Percentiles rank a stretch among this genome's conserved stretches.
Evolutionary conservation across 2,329 filamentous ascomycete genomes (phyloP).

Genomic region (Pseudopyricularia cyperi): DNA sequence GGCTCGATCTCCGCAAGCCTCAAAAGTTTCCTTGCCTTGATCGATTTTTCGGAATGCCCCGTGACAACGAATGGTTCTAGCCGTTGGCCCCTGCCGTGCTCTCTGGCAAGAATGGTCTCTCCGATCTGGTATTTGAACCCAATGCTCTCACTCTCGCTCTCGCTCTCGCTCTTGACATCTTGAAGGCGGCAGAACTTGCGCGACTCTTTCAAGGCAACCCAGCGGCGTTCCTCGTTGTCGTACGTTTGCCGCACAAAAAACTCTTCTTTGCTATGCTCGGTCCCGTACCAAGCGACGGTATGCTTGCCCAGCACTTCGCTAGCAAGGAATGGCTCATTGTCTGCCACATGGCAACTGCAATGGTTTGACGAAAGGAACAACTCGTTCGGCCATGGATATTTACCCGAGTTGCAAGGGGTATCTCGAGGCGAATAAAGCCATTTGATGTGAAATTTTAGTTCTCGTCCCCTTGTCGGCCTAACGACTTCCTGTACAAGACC

Average conservation of each 20-base stretch:
- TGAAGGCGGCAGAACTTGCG: slow-evolving; percentile 38
- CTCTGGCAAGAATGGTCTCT: slow-evolving; percentile 43
- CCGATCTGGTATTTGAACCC: slow-evolving; percentile 29
- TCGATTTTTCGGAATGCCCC: slow-evolving; percentile 13
- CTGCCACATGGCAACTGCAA: slow-evolving; percentile 49
- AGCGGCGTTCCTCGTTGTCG: slow-evolving; percentile 43
- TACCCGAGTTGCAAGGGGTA: slow-evolving; percentile 54
- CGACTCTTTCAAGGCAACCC: slow-evolving; percentile 39
- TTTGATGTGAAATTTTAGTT: slow-evolving; percentile 44
- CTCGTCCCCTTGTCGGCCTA: slow-evolving; percentile 16
- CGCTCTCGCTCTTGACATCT: slow-evolving; percentile 13
- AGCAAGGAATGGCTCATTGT: slow-evolving; percentile 28
- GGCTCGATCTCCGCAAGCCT: neutral
- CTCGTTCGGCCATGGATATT: slow-evolving; percentile 60
- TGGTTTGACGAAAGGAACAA: slow-evolving; percentile 59
- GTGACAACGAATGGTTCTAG: slow-evolving; percentile 52
- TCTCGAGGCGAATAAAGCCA: slow-evolving; percentile 65
- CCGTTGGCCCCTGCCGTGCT: slow-evolving; percentile 15
- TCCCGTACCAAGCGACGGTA: slow-evolving; percentile 42
- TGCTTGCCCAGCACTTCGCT: slow-evolving; percentile 45
- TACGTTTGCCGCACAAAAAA: slow-evolving; percentile 65
- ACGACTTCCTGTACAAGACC: slow-evolving; percentile 52
- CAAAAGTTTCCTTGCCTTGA: slow-evolving; percentile 35
- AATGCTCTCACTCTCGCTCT: slow-evolving; percentile 15
- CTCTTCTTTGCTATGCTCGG: slow-evolving; percentile 29